Conservation (phyloP, 1,284 basidiomycete genomes). For the Anthracocystis setariae region DNA sequence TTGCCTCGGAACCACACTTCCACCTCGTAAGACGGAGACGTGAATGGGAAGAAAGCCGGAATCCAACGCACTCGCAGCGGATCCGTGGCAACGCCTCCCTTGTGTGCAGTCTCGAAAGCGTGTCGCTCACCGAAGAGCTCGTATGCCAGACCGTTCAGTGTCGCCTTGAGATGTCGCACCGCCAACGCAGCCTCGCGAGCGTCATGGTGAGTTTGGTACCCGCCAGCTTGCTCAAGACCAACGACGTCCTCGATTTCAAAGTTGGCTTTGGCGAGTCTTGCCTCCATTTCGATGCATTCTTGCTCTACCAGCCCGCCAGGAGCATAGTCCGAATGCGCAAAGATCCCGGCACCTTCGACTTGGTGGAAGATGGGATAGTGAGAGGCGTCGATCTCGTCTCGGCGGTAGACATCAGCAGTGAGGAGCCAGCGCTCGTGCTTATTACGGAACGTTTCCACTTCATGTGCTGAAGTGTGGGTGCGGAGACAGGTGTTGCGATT, state of each 20-base stretch:
- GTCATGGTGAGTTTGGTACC: constrained; percentile 81
- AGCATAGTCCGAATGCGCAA: constrained; percentile 69
- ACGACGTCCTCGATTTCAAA: constrained; percentile 87
- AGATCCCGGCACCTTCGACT: constrained; percentile 92
- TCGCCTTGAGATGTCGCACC: constrained; percentile 86
- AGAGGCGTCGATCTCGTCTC: constrained; percentile 96
- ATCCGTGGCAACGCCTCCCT: constrained; percentile 54
- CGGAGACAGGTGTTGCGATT: constrained; percentile 90
- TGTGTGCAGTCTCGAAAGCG: constrained; percentile 67
- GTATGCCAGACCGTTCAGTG: constrained; percentile 87
- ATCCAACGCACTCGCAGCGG: constrained; percentile 95
- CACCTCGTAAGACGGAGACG: constrained; percentile 95
- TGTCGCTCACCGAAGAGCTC: constrained; percentile 75
- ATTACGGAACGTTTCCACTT: constrained; percentile 86
- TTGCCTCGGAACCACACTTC: constrained; percentile 96
- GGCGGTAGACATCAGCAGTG: constrained; percentile 96
- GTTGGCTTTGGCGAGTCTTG: constrained; percentile 69
- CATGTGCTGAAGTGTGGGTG: constrained; percentile 97
- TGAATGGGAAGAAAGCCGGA: constrained; percentile 97
- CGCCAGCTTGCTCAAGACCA: constrained; percentile 77
- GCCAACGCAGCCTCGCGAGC: constrained; percentile 71
- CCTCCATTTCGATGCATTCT: constrained; percentile 74
- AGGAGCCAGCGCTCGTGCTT: constrained; percentile 87
- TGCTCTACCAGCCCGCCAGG: constrained; percentile 69
- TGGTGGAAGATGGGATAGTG: constrained; percentile 99